Conservation (phyloP, 2,329 filamentous ascomycete genomes). For the Fusarium burgessii region DNA sequence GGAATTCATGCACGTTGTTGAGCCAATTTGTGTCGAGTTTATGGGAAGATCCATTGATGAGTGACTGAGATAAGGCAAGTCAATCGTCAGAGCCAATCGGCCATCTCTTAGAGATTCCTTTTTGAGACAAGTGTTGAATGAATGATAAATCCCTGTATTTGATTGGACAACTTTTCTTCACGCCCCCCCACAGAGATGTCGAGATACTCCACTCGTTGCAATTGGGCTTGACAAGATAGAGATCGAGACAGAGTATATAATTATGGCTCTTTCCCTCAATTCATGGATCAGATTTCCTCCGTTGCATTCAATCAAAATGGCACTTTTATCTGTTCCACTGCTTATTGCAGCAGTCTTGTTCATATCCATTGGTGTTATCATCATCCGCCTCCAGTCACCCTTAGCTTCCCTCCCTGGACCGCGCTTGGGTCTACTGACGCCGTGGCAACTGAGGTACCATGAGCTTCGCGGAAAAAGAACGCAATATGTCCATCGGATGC, state of each 20-base stretch:
- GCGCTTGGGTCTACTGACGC: conserved; percentile 12
- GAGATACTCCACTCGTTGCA: neutral
- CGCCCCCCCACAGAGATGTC: too few species aligned
- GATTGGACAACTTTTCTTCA: conserved; percentile 4
- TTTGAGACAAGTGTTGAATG: neutral
- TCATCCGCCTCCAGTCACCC: conserved; percentile 11
- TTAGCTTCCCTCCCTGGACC: conserved; percentile 26
- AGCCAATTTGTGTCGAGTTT: too few species aligned
- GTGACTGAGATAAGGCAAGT: neutral
- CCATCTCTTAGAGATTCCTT: conserved; percentile 38
- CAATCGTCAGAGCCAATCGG: neutral
- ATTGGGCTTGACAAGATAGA: neutral
- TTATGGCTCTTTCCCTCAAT: neutral
- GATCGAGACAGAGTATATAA: neutral
- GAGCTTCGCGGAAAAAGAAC: conserved; percentile 29
- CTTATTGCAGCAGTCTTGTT: neutral
- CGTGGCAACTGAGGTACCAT: conserved; percentile 16
- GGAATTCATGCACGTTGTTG: too few species aligned
- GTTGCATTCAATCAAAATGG: neutral
- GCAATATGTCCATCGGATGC: conserved; percentile 17
- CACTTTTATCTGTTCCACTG: neutral
- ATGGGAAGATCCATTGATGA: too few species aligned
- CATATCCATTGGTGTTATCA: neutral
- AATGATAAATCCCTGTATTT: neutral
- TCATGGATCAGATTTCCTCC: neutral